phyloP scores from a whole-genome alignment of 805 yeast genomes.

The Wickerhamomyces bisporus region DNA sequence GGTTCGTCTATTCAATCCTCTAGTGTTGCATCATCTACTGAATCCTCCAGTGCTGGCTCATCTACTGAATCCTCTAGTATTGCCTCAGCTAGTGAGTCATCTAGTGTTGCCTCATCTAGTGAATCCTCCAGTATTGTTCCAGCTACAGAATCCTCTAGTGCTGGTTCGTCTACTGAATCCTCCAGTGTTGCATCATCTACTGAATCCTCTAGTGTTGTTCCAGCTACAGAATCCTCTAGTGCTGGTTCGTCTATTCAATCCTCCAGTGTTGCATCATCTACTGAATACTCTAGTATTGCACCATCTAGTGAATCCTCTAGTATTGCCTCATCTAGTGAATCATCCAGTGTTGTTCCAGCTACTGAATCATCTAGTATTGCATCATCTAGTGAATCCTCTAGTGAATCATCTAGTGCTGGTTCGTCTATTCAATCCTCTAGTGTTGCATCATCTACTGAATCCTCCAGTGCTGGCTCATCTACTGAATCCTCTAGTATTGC shows the following conservation, averaged over 20 bases:
- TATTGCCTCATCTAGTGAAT: background rate
- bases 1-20: too few relatives aligned
- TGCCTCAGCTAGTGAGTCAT: background rate
- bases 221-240: background rate
- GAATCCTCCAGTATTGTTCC: background rate
- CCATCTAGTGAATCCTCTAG: background rate
- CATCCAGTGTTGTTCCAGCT: background rate
- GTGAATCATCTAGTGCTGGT: too few relatives aligned
- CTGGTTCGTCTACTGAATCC: too few relatives aligned
- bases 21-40: too few relatives aligned
- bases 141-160: background rate
- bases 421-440: too few relatives aligned
- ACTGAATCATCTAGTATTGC: background rate
- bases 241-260: background rate
- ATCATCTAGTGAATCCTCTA: too few relatives aligned
- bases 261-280: background rate
- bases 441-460: background rate
- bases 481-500: background rate
- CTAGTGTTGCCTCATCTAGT: background rate
- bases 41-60: too few relatives aligned
- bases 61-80: too few relatives aligned
- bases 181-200: too few relatives aligned
- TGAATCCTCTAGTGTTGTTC: background rate
- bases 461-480: background rate
- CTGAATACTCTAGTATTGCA: background rate